A percentile compares a stretch with the other conserved stretches of the same genome.
phyloP scores from a whole-genome alignment of 176 grass and related monocot genomes.

The Elymus sibiricus region DNA sequence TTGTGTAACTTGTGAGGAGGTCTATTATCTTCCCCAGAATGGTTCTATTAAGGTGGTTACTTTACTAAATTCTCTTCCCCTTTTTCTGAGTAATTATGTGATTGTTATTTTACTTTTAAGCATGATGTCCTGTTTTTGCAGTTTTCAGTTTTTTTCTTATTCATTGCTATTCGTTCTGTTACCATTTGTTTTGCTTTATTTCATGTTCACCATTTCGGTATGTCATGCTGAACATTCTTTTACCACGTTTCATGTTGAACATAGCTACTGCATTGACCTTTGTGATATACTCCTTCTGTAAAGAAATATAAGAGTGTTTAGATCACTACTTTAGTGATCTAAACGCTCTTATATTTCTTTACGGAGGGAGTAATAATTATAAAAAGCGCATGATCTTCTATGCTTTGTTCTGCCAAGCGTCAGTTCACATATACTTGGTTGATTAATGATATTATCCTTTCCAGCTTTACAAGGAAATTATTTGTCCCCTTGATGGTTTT shows the following conservation, averaged over 20 bases:
- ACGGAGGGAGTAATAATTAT: too few relatives aligned
- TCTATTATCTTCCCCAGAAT: constrained; percentile 97
- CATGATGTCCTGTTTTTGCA: neutral
- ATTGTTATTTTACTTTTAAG: constrained; percentile 4
- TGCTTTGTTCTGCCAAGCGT: constrained; percentile 3
- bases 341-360: too few relatives aligned
- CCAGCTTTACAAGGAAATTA: constrained; percentile 96
- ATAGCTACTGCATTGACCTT: neutral
- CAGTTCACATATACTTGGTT: constrained; percentile 10
- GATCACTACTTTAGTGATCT: too few relatives aligned
- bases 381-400: neutral
- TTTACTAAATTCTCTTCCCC: constrained; percentile 4
- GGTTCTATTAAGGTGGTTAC: constrained; percentile 83
- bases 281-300: neutral
- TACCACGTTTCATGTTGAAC: neutral
- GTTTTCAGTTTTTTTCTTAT: neutral
- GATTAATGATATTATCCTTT: constrained; percentile 31
- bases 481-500: constrained; percentile 89
- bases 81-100: neutral
- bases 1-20: constrained; percentile 93
- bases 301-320: too few relatives aligned
- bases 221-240: neutral
- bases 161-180: neutral
- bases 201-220: constrained; percentile 10
- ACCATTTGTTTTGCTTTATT: neutral